Evolutionary conservation across 441 rosid species (phyloP).

Genomic region (Adansonia gregorii): DNA sequence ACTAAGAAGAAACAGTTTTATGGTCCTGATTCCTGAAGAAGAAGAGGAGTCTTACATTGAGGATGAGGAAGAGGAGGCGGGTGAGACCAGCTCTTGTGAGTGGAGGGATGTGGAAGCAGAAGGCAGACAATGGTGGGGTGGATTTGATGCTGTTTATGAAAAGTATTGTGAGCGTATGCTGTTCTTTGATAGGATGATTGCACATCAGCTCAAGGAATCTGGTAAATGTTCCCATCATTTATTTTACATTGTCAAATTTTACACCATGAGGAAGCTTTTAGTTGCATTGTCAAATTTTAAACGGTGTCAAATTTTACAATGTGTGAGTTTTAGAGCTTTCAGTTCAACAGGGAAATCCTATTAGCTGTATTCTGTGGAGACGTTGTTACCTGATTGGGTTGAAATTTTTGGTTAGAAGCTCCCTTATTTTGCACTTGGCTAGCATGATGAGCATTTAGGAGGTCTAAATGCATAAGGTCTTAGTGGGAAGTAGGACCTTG

Average conservation of each 20-base stretch:
- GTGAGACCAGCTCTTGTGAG: conserved; percentile 59
- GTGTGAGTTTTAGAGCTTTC: neutral
- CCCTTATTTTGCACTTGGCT: neutral
- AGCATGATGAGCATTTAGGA: neutral
- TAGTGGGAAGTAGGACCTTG: neutral
- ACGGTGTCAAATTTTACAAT: too few species aligned
- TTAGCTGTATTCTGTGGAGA: neutral
- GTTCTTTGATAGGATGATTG: conserved; percentile 75
- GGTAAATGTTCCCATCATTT: conserved; percentile 47
- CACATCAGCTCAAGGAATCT: conserved; percentile 63
- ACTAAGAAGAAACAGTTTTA: conserved; percentile 85
- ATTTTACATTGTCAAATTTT: conserved; percentile 16
- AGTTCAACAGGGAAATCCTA: neutral
- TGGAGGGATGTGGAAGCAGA: conserved; percentile 96
- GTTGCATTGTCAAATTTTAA: too few species aligned
- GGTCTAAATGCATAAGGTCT: neutral
- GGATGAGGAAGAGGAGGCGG: conserved; percentile 63
- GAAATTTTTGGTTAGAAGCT: neutral
- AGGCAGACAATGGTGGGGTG: conserved; percentile 96
- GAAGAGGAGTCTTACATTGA: conserved; percentile 57
- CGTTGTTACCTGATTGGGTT: conserved; percentile 6
- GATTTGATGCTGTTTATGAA: conserved; percentile 85
- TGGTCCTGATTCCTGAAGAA: conserved; percentile 95
- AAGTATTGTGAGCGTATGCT: conserved; percentile 90
- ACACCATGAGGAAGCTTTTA: neutral